A percentile compares a stretch with the other conserved stretches of the same genome.
These are phyloP conservation scores for Paraconiothyrium sp. DNA, from an alignment of 2,329 filamentous ascomycete species.

Conservation along the genomic window DNA sequence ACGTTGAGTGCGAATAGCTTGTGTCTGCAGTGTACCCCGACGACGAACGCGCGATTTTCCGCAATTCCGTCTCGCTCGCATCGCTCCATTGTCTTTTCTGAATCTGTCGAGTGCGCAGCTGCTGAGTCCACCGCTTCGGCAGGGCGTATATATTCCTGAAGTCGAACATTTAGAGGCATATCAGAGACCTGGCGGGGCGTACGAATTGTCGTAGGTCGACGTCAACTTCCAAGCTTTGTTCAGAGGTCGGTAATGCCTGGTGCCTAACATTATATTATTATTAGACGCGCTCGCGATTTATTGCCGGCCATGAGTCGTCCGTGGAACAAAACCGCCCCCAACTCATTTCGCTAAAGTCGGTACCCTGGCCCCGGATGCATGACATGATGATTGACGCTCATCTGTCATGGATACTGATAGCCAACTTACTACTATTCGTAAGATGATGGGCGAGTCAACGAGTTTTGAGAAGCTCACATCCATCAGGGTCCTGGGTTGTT, in stretches of 20 bases:
- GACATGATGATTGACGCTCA: too few relatives aligned
- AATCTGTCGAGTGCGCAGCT: background rate
- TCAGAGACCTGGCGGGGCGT: background rate
- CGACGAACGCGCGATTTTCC: slow-evolving; percentile 1
- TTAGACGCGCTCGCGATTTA: too few relatives aligned
- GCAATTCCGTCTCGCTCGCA: slow-evolving; percentile 9
- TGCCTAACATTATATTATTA: too few relatives aligned
- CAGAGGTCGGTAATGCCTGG: too few relatives aligned
- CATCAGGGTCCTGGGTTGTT: too few relatives aligned
- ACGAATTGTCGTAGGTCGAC: background rate
- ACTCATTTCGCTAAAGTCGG: too few relatives aligned
- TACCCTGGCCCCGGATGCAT: too few relatives aligned
- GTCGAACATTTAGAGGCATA: slow-evolving; percentile 8
- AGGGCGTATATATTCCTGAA: background rate
- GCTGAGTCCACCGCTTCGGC: slow-evolving; percentile 1
- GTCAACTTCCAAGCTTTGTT: background rate
- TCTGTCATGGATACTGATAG: too few relatives aligned
- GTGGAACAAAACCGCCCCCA: too few relatives aligned
- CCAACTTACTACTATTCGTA: background rate
- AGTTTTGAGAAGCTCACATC: too few relatives aligned
- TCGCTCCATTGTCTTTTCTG: slow-evolving; percentile 14
- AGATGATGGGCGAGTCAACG: background rate
- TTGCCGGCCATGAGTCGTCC: too few relatives aligned
- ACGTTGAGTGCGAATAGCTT: slow-evolving; percentile 5
- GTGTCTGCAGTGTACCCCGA: slow-evolving; percentile 1